phyloP scores from a whole-genome alignment of 2,329 filamentous ascomycete genomes.

The Botryotinia convoluta region DNA sequence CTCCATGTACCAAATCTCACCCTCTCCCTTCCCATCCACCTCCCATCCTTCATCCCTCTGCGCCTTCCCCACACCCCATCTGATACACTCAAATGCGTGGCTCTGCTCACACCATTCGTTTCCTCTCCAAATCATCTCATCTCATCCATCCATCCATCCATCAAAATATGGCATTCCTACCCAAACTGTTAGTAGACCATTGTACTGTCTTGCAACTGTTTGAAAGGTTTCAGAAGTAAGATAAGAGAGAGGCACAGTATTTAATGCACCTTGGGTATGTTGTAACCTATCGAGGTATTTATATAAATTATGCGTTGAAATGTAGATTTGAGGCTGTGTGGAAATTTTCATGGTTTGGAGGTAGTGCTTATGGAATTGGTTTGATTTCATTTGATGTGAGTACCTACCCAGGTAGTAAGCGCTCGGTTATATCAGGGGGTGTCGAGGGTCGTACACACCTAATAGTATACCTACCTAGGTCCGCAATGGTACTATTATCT shows the following conservation, averaged over 20 bases:
- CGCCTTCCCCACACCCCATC: not conserved
- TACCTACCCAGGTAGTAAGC: not conserved
- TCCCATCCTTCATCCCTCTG: not conserved
- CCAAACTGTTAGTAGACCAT: not conserved
- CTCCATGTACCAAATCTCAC: not conserved
- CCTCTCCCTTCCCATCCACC: not conserved
- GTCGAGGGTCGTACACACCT: not conserved
- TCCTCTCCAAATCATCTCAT: not conserved
- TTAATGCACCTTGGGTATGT: not conserved
- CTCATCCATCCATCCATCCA: no score
- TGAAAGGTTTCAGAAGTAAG: not conserved
- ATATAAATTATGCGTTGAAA: not conserved
- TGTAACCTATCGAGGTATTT: not conserved
- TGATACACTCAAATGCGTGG: not conserved
- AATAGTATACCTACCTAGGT: not conserved
- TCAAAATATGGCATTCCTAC: not conserved
- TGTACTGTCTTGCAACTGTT: not conserved
- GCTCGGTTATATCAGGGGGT: not conserved
- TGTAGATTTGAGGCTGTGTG: not conserved
- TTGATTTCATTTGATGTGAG: no score
- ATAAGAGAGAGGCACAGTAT: not conserved
- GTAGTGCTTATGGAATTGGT: not conserved
- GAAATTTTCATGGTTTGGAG: no score
- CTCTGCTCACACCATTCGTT: not conserved
- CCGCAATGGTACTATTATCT: not conserved